phyloP scores from a whole-genome alignment of 106 monocot genomes.

The Amphibolis antarctica region DNA sequence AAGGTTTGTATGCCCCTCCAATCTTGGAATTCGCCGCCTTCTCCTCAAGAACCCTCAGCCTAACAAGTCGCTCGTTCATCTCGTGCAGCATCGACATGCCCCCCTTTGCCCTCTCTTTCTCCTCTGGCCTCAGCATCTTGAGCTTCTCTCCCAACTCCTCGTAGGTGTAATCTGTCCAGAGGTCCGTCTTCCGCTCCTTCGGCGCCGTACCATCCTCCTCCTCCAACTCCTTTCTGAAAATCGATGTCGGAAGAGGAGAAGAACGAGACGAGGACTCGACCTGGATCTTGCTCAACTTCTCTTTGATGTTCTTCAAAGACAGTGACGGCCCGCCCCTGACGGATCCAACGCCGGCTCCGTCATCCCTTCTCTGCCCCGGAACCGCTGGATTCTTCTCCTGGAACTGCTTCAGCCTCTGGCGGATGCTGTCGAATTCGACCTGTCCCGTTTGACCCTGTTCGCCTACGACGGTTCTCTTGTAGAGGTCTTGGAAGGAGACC shows the following conservation, averaged over 20 bases:
- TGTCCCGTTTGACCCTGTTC: not conserved
- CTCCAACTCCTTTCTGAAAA: slow-evolving; percentile 61
- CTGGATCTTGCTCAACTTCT: slow-evolving; percentile 8
- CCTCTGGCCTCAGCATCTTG: slow-evolving; percentile 25
- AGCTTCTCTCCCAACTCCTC: slow-evolving; percentile 86
- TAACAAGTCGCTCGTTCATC: slow-evolving; percentile 62
- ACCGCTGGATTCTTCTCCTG: not conserved
- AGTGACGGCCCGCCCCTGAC: not conserved
- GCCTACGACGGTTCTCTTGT: slow-evolving; percentile 30
- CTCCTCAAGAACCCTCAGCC: slow-evolving; percentile 72
- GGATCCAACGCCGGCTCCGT: no score
- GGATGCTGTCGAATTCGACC: slow-evolving; percentile 25
- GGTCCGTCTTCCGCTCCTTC: slow-evolving; percentile 31
- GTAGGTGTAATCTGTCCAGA: slow-evolving; percentile 42
- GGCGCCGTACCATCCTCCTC: slow-evolving; percentile 3
- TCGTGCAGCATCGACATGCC: slow-evolving; percentile 56
- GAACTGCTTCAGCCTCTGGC: slow-evolving; percentile 40
- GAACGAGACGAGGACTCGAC: not conserved
- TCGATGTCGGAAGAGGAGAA: slow-evolving; percentile 33
- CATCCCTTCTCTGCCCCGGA: no score
- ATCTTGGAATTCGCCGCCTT: slow-evolving; percentile 23
- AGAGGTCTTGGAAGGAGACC: slow-evolving; percentile 47
- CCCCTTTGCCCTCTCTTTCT: slow-evolving; percentile 15
- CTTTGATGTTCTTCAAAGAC: slow-evolving; percentile 17
- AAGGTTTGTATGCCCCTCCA: slow-evolving; percentile 14